Evolutionary conservation across 2,329 filamentous ascomycete genomes (phyloP).

Genomic region (Cladosporium phlei): DNA sequence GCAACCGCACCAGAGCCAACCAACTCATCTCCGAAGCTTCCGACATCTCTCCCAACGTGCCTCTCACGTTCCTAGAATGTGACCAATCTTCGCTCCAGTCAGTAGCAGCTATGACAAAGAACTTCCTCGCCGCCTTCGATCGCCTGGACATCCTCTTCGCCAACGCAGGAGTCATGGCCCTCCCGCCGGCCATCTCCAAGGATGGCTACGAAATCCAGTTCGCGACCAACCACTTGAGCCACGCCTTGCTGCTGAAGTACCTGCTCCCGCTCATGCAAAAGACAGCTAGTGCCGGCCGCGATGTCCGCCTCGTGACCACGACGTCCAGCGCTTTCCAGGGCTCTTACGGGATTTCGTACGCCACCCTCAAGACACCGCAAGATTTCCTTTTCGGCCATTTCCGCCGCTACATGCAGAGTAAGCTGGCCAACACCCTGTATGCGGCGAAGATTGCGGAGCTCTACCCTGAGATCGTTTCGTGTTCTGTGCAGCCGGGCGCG

Average conservation of each 20-base stretch:
- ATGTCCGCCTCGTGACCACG: constrained; percentile 1
- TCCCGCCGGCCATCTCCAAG: constrained; percentile 35
- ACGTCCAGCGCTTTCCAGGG: constrained; percentile 2
- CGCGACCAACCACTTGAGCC: constrained; percentile 49
- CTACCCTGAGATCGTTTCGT: constrained; percentile 43
- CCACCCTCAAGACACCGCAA: background rate
- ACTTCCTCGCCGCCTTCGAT: background rate
- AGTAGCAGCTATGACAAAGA: constrained; percentile 40
- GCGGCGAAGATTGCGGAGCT: constrained; percentile 38
- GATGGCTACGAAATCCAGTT: constrained; percentile 51
- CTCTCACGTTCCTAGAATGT: constrained; percentile 42
- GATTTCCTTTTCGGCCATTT: constrained; percentile 20
- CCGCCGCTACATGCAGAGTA: constrained; percentile 45
- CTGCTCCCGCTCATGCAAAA: constrained; percentile 42
- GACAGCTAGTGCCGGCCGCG: constrained; percentile 23
- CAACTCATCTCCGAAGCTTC: constrained; percentile 37
- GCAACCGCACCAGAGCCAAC: constrained; percentile 38
- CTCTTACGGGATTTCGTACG: background rate
- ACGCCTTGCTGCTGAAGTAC: constrained; percentile 44
- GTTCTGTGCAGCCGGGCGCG: constrained; percentile 47
- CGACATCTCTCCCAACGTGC: constrained; percentile 28
- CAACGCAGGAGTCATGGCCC: constrained; percentile 36
- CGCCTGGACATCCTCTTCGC: constrained; percentile 10
- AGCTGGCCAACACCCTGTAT: constrained; percentile 49
- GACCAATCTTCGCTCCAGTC: constrained; percentile 49